Percentiles rank a stretch among this genome's conserved stretches.
Conservation (phyloP, 108 stramenopile species). For the Pseudonitzschia multiseries region DNA sequence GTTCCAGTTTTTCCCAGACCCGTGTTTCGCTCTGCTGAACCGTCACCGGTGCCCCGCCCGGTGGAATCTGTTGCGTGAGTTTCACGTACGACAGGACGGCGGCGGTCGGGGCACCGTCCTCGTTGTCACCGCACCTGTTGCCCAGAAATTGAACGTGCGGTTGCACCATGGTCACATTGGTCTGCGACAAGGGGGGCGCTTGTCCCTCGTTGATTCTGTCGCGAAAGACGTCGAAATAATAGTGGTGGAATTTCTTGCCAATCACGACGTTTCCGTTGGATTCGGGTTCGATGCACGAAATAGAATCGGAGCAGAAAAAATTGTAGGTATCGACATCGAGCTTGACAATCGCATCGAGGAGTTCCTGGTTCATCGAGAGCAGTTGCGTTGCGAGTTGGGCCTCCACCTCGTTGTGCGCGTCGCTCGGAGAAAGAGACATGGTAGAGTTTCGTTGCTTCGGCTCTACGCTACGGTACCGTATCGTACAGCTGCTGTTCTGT, state of each 20-base stretch:
- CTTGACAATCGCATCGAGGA: conserved; percentile 28
- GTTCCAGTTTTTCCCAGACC: conserved; percentile 33
- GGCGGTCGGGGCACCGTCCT: background rate
- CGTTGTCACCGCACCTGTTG: background rate
- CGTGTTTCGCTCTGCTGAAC: conserved; percentile 29
- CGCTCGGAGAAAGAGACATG: no score
- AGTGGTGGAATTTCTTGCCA: conserved; percentile 40
- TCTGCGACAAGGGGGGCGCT: background rate
- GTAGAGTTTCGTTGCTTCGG: no score
- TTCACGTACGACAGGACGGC: conserved; percentile 39
- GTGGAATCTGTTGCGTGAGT: conserved; percentile 18
- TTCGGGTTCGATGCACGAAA: conserved; percentile 45
- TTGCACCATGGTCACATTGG: conserved; percentile 29
- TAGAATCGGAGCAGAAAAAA: conserved; percentile 15
- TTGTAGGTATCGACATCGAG: conserved; percentile 33
- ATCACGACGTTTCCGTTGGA: conserved; percentile 25
- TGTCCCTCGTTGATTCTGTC: background rate
- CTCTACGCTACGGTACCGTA: no score
- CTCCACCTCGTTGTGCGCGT: no score
- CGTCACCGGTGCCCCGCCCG: conserved; percentile 16
- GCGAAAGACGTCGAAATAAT: conserved; percentile 38
- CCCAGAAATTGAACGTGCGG: conserved; percentile 29
- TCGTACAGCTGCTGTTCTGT: no score
- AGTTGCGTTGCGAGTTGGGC: no score
- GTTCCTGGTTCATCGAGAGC: background rate